Percentiles rank a stretch among this genome's conserved stretches.
Evolutionary conservation across 2,329 filamentous ascomycete genomes (phyloP).

Genomic region (Fusarium scirpi): DNA sequence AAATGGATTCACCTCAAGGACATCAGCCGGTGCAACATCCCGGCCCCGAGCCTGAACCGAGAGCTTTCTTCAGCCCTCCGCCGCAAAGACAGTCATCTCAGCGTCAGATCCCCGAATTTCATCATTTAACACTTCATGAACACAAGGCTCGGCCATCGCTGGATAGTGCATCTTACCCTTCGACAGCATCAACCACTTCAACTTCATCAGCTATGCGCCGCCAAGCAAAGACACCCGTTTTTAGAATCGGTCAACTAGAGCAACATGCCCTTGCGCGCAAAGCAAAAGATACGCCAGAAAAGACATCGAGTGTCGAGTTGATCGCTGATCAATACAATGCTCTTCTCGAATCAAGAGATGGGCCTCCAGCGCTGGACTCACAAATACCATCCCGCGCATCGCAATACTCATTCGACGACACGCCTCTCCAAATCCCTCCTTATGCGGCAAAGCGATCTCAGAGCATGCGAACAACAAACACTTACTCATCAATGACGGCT

Average conservation of each 20-base stretch:
- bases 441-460: slow-evolving; percentile 16
- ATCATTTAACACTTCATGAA: slow-evolving; percentile 43
- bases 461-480: slow-evolving; percentile 21
- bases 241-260: slow-evolving; percentile 63
- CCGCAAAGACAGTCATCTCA: slow-evolving; percentile 34
- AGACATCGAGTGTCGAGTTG: slow-evolving; percentile 59
- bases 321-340: slow-evolving; percentile 65
- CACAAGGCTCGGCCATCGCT: slow-evolving; percentile 39
- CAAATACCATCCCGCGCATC: slow-evolving; percentile 30
- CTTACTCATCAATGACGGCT: slow-evolving; percentile 42
- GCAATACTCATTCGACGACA: slow-evolving; percentile 23
- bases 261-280: slow-evolving; percentile 42
- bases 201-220: slow-evolving; percentile 54
- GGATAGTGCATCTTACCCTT: slow-evolving; percentile 46
- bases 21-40: background rate
- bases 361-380: slow-evolving; percentile 53
- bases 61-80: slow-evolving; percentile 24
- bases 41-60: slow-evolving; percentile 22
- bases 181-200: slow-evolving; percentile 52
- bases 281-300: slow-evolving; percentile 44
- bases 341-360: slow-evolving; percentile 55
- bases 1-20: slow-evolving; percentile 10
- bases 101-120: slow-evolving; percentile 44
- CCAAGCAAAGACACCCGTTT: slow-evolving; percentile 65
- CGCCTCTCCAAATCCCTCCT: slow-evolving; percentile 35